Evolutionary conservation across 495 filamentous ascomycete genomes (phyloP), one percentile per base, ranked within the genome.

Genomic region (Penicillium cinerascens): DNA sequence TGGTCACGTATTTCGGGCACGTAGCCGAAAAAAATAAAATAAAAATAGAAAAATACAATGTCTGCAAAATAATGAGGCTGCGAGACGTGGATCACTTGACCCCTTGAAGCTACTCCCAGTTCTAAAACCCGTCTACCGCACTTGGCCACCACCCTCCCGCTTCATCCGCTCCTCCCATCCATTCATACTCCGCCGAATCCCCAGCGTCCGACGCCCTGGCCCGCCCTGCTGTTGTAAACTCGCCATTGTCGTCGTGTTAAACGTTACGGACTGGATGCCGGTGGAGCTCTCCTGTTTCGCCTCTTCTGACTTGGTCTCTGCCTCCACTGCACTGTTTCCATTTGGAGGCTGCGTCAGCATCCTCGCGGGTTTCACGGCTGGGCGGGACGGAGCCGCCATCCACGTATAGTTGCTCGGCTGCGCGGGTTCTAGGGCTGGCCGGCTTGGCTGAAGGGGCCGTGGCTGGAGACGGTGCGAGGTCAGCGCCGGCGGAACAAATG

Each of bases 101-200:
- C 18, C 22, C 26, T 21, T 36, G 18, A 37, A 35, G 23, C 33
- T 33, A 21, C 37, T 49, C 13, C 44, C 44, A 10, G 42, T 51
- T 57, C 52, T 54, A 58, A 45, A 61, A 48, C 41, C 26, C 27
- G 22, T 41, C 51, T 41, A 62, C 41, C 49, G 49, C 23, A 39
- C 48, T 49, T 46, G 46, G 36, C 60, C 61, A 48, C 55, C 54
- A 48, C 56, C 51, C 48, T 53, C 68, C 55, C 67, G 61, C 55
- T 74, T 74, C 74, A 77, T 77, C 56, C 71, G 64, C 21, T 74
- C 70, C 42, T 71, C 64, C 78, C 78, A 82, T 45, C 80, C 80
- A 54, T 80, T 77, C 70, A 85, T 72, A 48, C 76, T 82, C 44
- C 82, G 72, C 45, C 82, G 74, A 47, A 79, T 74, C 4, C 83